Percentiles rank a stretch among this genome's conserved stretches.
Evolutionary conservation across 1,139 yeast species (phyloP).

Genomic region (Magnusiomyces ingens): DNA sequence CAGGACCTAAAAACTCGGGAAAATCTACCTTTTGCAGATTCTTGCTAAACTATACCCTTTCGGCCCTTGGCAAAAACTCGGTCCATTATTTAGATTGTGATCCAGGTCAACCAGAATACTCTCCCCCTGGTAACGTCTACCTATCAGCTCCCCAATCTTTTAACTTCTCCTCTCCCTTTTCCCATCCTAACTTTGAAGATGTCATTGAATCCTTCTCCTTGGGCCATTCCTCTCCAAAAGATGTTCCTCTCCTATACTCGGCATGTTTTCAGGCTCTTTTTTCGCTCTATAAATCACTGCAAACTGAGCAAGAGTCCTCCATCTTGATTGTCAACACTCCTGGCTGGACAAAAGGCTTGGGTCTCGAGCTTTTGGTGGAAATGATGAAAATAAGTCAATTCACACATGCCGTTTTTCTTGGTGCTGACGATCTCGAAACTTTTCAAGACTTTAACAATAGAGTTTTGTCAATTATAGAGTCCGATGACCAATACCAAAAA

Average conservation of each 20-base stretch:
- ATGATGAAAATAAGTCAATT: slow-evolving; percentile 48
- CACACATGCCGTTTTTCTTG: slow-evolving; percentile 47
- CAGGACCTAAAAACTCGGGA: slow-evolving; percentile 75
- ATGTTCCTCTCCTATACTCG: slow-evolving; percentile 55
- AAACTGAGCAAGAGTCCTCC: slow-evolving; percentile 24
- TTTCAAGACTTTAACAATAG: slow-evolving; percentile 13
- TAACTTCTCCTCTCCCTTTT: slow-evolving; percentile 31
- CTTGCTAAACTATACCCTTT: slow-evolving; percentile 42
- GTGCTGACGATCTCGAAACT: slow-evolving; percentile 26
- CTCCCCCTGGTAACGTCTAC: slow-evolving; percentile 64
- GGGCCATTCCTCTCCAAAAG: slow-evolving; percentile 71
- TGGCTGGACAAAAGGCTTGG: slow-evolving; percentile 92
- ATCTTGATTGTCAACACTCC: slow-evolving; percentile 71
- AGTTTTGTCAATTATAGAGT: slow-evolving; percentile 8
- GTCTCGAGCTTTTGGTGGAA: slow-evolving; percentile 54
- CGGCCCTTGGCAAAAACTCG: slow-evolving; percentile 16
- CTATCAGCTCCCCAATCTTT: slow-evolving; percentile 23
- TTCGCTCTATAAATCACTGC: slow-evolving; percentile 26
- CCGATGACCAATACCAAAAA: slow-evolving; percentile 3
- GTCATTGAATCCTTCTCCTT: slow-evolving; percentile 42
- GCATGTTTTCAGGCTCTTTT: slow-evolving; percentile 42
- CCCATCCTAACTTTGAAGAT: slow-evolving; percentile 27
- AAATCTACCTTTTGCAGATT: slow-evolving; percentile 66
- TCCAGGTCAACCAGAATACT: slow-evolving; percentile 85
- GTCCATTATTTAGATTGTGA: slow-evolving; percentile 66